Conservation (phyloP, 306 rosid species). For the Casuarina equisetifolia region DNA sequence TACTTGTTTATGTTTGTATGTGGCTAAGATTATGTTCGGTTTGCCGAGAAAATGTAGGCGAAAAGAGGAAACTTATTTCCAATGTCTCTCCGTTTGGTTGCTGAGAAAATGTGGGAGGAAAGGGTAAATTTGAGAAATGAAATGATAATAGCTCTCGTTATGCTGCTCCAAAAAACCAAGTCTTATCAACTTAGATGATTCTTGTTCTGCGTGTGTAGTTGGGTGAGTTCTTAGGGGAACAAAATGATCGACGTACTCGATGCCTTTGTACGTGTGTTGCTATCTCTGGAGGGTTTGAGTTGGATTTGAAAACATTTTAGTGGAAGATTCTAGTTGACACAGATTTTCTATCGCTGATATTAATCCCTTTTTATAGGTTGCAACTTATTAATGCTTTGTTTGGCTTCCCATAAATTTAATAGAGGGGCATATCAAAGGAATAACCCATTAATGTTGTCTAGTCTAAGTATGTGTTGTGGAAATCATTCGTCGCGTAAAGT, state of each 20-base stretch:
- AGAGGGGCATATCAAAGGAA: background rate
- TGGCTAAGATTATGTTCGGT: background rate
- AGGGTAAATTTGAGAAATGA: background rate
- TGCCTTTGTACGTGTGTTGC: background rate
- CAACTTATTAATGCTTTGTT: conserved; percentile 7
- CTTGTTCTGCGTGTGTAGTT: background rate
- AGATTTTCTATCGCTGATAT: background rate
- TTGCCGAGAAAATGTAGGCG: conserved; percentile 5
- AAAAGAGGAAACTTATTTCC: background rate
- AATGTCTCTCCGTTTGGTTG: background rate
- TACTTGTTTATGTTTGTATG: background rate
- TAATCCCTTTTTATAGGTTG: background rate
- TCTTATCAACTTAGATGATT: background rate
- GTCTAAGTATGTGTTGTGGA: background rate
- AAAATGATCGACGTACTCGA: background rate
- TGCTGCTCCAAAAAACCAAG: background rate
- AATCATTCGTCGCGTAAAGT: background rate
- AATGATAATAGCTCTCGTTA: background rate
- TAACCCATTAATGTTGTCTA: background rate
- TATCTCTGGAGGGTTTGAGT: background rate
- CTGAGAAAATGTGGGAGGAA: background rate
- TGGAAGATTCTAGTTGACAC: background rate
- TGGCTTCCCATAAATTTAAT: background rate
- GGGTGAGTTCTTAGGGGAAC: background rate
- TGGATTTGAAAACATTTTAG: background rate